Base-by-base conservation (phyloP, 176 grass and related monocot species). In the Musa beccarii region DNA sequence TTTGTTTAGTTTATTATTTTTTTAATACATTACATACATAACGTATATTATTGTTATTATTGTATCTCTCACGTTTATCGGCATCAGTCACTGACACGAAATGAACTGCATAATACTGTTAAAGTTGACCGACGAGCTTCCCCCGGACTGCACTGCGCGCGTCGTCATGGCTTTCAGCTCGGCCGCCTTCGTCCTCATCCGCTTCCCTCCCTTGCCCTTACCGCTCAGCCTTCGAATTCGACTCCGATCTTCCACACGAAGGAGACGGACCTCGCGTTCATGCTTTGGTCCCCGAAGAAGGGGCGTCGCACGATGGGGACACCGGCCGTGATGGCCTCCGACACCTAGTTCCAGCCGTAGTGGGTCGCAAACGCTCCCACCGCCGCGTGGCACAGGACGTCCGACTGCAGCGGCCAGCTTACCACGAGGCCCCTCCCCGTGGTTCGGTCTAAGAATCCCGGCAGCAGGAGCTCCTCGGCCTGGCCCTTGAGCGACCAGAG, bases 301-400 rank as follows among this genome's bases (percentile, higher is more conserved):
- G 83, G 70, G 53, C 83, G 34, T 72, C 78, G 65, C n/a, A 85
- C 11, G 51, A 85, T 76, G 11, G 83, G 72, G 49, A 85, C 72
- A 9, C 83, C 83, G n/a, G 53, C 64, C 0, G 50, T 28, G 10
- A 75, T 63, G 51, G 70, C 64, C 66, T 84, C 82, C 76, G 67
- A 19, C 16, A 84, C 76, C 9, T 76, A 84, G 69, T 84, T 84
- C 76, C 76, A 84, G 5, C 82, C 82, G 51, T 76, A 79, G 66
- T 84, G 82, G 26, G 61, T 68, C 49, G 79, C 72, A 68, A 80
- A 80, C 19, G 66, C 52, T 21, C 83, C 83, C 28, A 80, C 29
- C 2, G 77, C 78, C 19, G 13, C 59, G 77, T 85, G 83, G 11
- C 34, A 19, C 52, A 85, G 78, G 0, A 85, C 26, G 67, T 19